Evolutionary conservation across 352 stramenopile species (phyloP), one percentile per base, ranked within the genome.

Genomic region (Globisporangium cystogenes): DNA sequence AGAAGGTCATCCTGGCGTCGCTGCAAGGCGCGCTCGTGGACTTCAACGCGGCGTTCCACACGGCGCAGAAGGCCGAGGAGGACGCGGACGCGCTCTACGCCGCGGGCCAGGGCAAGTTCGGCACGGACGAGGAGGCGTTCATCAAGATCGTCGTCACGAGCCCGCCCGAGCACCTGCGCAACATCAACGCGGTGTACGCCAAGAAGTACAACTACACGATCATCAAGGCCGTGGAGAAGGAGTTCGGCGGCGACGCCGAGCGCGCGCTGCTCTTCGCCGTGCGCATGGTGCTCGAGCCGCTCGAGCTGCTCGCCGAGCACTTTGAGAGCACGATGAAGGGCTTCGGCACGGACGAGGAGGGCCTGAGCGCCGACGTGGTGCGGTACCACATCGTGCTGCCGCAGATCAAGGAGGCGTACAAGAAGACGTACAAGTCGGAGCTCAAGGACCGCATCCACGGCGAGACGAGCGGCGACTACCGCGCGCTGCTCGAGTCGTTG

Each of bases 201-300:
- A 63, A 65, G 59, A 88, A 90, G 72, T 85, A 90, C 67, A 84
- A 73, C 61, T 84, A 90, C 63, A 85, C 82, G 51, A 81, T 93
- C 48, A 67, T 65, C 27, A 86, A 87, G 50, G 82, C 82, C 1
- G 62, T 93, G 5, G 74, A 93, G 29, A 90, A 86, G 57, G 82
- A 93, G 61, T 93, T 93, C 46, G 86, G 76, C 29, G 79, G 82
- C 7, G 74, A 90, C 50, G 82, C 82, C 27, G 85, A 87, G 67
- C 74, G 72, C 24, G 74, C 62, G 59, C 76, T 93, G 27, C 72
- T 73, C 47, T 86, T 82, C 45, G 54, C 86, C 2, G 62, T 82
- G 23, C 59, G 67, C 33, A 72, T 62, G 29, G 67, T 72, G 1
- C 69, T 92, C 39, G 73, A 90, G 44, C 71, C 82, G 37, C 85